Percentiles rank a stretch among this genome's conserved stretches.
These are phyloP conservation scores for Zygotorulaspora chibaensis DNA, from an alignment of 805 yeast genomes.

Conservation along the genomic window DNA sequence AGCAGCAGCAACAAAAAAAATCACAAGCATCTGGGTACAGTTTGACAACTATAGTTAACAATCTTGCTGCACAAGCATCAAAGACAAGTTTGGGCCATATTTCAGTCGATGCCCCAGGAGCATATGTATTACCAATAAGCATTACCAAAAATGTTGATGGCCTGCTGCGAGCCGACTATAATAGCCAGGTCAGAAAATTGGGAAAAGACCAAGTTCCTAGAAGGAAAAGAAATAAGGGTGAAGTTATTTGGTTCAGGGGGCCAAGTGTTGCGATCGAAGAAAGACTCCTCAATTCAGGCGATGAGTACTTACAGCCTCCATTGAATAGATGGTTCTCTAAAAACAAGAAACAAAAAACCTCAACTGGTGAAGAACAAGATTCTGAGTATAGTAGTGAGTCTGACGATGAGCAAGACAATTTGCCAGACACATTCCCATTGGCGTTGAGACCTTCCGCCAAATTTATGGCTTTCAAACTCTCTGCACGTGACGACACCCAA, in stretches of 20 bases:
- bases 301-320: slow-evolving; percentile 15
- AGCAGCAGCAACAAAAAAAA: slow-evolving; percentile 16
- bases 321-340: slow-evolving; percentile 26
- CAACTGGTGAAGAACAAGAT: slow-evolving; percentile 24
- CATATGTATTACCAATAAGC: slow-evolving; percentile 26
- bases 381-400: slow-evolving; percentile 22
- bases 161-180: slow-evolving; percentile 35
- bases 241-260: slow-evolving; percentile 63
- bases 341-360: slow-evolving; percentile 24
- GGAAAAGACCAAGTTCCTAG: slow-evolving; percentile 24
- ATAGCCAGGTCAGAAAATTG: slow-evolving; percentile 22
- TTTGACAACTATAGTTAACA: slow-evolving; percentile 24
- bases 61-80: slow-evolving; percentile 28
- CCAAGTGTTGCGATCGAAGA: slow-evolving; percentile 51
- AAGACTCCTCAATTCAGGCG: slow-evolving; percentile 35
- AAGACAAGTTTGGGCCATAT: slow-evolving; percentile 23
- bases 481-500: slow-evolving; percentile 12
- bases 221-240: slow-evolving; percentile 32
- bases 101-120: slow-evolving; percentile 27
- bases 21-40: slow-evolving; percentile 24
- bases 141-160: slow-evolving; percentile 34
- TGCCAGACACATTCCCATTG: slow-evolving; percentile 24
- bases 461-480: slow-evolving; percentile 59
- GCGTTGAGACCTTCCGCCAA: slow-evolving; percentile 60
- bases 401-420: slow-evolving; percentile 17